These are phyloP conservation scores for Eutrema japonicum DNA, from an alignment of 345 rosid species.

Conservation along the genomic window DNA sequence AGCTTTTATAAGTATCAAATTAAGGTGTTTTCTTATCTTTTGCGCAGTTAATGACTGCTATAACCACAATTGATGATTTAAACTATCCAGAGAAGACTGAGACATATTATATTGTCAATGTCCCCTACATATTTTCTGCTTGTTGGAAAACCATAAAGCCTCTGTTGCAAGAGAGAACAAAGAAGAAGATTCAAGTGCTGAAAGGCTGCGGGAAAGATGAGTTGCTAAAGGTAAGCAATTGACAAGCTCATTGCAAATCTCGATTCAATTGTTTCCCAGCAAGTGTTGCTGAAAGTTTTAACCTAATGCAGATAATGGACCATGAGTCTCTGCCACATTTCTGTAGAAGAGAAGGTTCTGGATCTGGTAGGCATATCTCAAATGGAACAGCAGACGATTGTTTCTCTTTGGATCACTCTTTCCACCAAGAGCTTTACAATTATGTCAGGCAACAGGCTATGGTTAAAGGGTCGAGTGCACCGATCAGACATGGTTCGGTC, in stretches of 20 bases:
- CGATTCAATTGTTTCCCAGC: neutral
- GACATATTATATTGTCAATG: constrained; percentile 88
- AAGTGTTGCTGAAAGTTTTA: constrained; percentile 9
- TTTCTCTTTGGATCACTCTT: constrained; percentile 81
- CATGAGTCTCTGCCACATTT: constrained; percentile 91
- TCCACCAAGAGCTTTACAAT: constrained; percentile 85
- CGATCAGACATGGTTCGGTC: constrained; percentile 75
- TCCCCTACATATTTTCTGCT: constrained; percentile 85
- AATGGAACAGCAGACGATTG: constrained; percentile 61
- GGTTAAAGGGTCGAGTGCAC: constrained; percentile 43
- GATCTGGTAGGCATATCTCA: constrained; percentile 60
- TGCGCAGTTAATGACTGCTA: constrained; percentile 77
- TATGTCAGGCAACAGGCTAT: constrained; percentile 64
- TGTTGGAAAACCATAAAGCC: constrained; percentile 97
- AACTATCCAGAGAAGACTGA: constrained; percentile 96
- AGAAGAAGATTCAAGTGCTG: constrained; percentile 85
- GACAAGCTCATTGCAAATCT: neutral
- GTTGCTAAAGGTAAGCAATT: constrained; percentile 69
- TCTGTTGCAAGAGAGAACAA: constrained; percentile 92
- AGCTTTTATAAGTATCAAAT: neutral
- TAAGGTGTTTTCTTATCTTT: neutral
- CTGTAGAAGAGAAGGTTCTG: constrained; percentile 76
- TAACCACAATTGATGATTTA: constrained; percentile 85
- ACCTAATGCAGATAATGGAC: constrained; percentile 77
- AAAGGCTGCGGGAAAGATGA: constrained; percentile 84